phyloP scores from a whole-genome alignment of 2,329 filamentous ascomycete genomes.

The Colletotrichum tropicicola region DNA sequence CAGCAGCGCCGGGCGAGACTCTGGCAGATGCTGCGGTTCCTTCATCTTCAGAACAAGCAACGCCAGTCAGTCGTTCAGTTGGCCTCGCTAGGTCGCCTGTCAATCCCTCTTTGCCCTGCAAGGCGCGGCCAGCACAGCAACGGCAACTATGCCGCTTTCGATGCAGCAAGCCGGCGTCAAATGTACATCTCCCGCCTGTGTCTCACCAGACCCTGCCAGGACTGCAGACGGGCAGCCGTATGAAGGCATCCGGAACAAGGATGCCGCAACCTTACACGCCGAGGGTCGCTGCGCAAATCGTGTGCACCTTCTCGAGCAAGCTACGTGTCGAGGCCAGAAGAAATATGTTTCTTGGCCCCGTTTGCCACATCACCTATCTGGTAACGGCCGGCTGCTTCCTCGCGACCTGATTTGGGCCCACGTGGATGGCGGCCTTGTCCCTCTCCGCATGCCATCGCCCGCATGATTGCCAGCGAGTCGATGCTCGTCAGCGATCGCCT shows the following conservation, averaged over 20 bases:
- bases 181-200: conserved; percentile 18
- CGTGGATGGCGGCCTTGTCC: background rate
- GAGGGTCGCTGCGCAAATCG: background rate
- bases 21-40: background rate
- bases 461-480: background rate
- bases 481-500: conserved; percentile 1
- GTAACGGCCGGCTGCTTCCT: background rate
- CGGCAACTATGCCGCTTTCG: conserved; percentile 6
- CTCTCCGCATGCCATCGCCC: conserved; percentile 16
- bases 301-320: background rate
- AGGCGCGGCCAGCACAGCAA: conserved; percentile 28
- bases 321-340: conserved; percentile 14
- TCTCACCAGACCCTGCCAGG: conserved; percentile 3
- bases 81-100: background rate
- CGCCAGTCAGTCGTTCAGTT: background rate
- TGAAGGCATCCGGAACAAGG: conserved; percentile 10
- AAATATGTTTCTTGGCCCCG: conserved; percentile 6
- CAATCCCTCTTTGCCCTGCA: conserved; percentile 17
- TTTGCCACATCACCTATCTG: conserved; percentile 23
- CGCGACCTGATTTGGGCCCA: background rate
- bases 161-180: conserved; percentile 16
- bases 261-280: conserved; percentile 2
- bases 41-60: background rate
- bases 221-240: conserved; percentile 2
- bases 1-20: background rate